Evolutionary conservation across 257 asterid genomes (phyloP).

Genomic region (Solanum megistacrolobum): DNA sequence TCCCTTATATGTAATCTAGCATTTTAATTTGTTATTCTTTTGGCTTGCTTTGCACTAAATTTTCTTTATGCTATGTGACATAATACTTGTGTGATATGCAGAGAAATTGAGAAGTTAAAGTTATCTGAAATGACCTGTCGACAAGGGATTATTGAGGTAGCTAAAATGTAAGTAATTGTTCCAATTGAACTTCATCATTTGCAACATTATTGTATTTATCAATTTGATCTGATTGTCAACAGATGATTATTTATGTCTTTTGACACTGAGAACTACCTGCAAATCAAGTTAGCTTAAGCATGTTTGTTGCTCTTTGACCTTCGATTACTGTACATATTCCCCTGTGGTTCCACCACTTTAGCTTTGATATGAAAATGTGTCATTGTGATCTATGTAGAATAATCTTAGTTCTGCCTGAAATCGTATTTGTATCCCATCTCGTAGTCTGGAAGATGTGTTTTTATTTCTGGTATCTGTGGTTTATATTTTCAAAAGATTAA

Average conservation of each 20-base stretch:
- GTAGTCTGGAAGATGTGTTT: not conserved
- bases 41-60: not conserved
- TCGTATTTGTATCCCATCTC: not conserved
- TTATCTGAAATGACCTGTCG: constrained; percentile 92
- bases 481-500: not conserved
- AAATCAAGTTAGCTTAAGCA: not conserved
- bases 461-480: not conserved
- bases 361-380: not conserved
- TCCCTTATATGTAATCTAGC: not conserved
- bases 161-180: constrained; percentile 66
- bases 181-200: not conserved
- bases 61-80: not conserved
- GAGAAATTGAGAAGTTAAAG: constrained; percentile 86
- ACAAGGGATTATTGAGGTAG: constrained; percentile 88
- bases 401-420: not conserved
- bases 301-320: not conserved
- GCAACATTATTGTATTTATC: not conserved
- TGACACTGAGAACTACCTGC: not conserved
- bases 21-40: not conserved
- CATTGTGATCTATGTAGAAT: not conserved
- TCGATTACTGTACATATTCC: not conserved
- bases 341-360: not conserved
- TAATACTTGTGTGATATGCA: constrained; percentile 14
- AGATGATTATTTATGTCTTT: not conserved
- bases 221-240: not conserved